Evolutionary conservation across 352 stramenopile genomes (phyloP), one percentile per base, ranked within the genome.

Genomic region (Globisporangium cederbergense): DNA sequence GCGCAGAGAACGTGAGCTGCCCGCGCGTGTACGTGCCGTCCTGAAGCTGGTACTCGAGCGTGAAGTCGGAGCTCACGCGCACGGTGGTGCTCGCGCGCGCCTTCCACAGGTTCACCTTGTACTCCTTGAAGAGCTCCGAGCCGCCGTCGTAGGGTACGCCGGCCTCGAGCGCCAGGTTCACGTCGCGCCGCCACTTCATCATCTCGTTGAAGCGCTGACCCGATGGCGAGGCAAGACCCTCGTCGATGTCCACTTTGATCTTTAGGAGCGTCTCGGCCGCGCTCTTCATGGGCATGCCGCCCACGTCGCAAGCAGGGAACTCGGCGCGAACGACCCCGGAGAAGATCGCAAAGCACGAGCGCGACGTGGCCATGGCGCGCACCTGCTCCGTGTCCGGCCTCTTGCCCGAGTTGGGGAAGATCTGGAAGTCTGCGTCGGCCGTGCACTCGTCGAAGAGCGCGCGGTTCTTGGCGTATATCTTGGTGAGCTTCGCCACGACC

Each of bases 201-300:
- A 89, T 66, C 46, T 81, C 67, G 25, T 75, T 70, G 58, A 88
- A 88, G 32, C 78, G 71, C 32, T 78, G 59, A 2, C 73, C 73
- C 13, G 68, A 73, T 4, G 78, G 73, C 0, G 64, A 53, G 9
- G 72, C 63, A 1, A 42, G 11, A 4, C 62, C 60, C 52, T 77
- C 47, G 2, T 72, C 58, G 3, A 79, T 49, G 64, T 83, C 73
- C 20, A 80, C 75, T 55, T 74, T 77, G 55, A 89, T 83, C 62
- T 86, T 88, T 34, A 88, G 70, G 42, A 89, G 65, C n/a, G 76
- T 88, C 49, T 89, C 78, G 6, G 76, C 71, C 8, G 62, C 76
- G 49, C 67, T 77, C 49, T 83, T 81, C 16, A 89, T 56, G 5
- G 74, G 72, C 53, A 89, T 64, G 4, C 75, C 75, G 40, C 73